These are phyloP conservation scores for Suhomyces maxii DNA, from an alignment of 1,139 yeast species.

Conservation along the genomic window DNA sequence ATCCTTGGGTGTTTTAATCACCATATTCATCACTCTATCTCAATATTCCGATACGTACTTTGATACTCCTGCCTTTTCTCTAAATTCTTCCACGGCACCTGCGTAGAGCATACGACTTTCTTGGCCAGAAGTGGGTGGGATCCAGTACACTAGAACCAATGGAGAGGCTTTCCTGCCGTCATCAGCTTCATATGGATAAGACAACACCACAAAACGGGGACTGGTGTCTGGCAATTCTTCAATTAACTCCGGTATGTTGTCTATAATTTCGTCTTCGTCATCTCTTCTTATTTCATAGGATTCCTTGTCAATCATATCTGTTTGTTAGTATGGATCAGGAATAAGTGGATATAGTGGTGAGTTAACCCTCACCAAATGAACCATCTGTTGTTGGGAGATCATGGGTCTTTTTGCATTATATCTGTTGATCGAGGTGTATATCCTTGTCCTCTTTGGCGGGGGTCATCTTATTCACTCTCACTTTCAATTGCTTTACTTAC, in stretches of 20 bases:
- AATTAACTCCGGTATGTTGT: conserved; percentile 55
- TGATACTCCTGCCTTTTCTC: conserved; percentile 75
- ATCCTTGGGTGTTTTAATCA: neutral
- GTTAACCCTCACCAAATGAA: no score
- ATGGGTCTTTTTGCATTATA: no score
- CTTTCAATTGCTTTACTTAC: conserved; percentile 29
- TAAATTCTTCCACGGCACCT: conserved; percentile 78
- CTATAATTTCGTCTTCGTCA: conserved; percentile 42
- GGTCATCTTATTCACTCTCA: no score
- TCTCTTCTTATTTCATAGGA: conserved; percentile 57
- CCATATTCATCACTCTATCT: neutral
- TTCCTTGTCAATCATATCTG: conserved; percentile 54
- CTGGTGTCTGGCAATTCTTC: conserved; percentile 82
- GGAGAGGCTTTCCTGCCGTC: conserved; percentile 81
- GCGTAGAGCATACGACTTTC: conserved; percentile 85
- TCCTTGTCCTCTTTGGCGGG: no score
- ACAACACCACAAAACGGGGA: conserved; percentile 73
- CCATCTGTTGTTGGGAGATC: no score
- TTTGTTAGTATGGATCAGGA: conserved; percentile 13
- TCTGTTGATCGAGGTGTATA: no score
- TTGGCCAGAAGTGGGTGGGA: conserved; percentile 81
- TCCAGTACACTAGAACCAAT: conserved; percentile 76
- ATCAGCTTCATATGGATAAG: conserved; percentile 66
- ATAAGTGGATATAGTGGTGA: neutral
- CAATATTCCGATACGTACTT: conserved; percentile 43